Evolutionary conservation across 202 grass and related monocot genomes (phyloP), one percentile per base, ranked within the genome.

Genomic region (Setaria italica): DNA sequence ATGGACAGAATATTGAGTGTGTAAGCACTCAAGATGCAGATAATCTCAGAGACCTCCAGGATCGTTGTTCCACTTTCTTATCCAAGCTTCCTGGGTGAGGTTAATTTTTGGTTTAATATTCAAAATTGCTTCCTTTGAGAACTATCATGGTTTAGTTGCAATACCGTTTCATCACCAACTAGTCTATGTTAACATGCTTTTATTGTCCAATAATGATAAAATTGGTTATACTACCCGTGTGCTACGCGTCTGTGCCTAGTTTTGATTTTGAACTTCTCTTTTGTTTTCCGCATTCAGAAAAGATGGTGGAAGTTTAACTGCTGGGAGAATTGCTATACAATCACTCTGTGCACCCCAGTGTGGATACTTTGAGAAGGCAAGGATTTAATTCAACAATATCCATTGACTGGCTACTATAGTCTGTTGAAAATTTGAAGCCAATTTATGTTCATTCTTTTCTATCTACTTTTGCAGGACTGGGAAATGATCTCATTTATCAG

Each of bases 331-430:
- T 94, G 90, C 96, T 81, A 94, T 95, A 84, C 91, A 95, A 56
- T 98, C 93, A 13, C 91, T 98, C 2, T 95, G 89, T 90, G 91
- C 96, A 64, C 96, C 96, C 51, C 90, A 94, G 69, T 94, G 96
- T 85, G 88, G 90, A 74, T 95, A 86, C 84, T 95, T 93, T 85
- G 96, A 92, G 62, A 92, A 92, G 93, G 96, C 78, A 77, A 66
- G 72, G 11, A 50, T 87, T 74, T 71, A 20, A 62, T 37, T 77
- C 30, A 25, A 64, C 21, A 6, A 53, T 84, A 11, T 81, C 2
- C 39, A 6, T 41, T 41, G 39, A 41, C 39, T 41, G 39, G 39
- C 6, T 41, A 41, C 39, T 41, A 5, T 41, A 35, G 11, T 49
- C 12, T 55, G 33, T 55, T 37, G 20, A 77, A 53, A 55, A 9